Base-by-base conservation (phyloP, 2,329 filamentous ascomycete species). In the Claviceps humidiphila region DNA sequence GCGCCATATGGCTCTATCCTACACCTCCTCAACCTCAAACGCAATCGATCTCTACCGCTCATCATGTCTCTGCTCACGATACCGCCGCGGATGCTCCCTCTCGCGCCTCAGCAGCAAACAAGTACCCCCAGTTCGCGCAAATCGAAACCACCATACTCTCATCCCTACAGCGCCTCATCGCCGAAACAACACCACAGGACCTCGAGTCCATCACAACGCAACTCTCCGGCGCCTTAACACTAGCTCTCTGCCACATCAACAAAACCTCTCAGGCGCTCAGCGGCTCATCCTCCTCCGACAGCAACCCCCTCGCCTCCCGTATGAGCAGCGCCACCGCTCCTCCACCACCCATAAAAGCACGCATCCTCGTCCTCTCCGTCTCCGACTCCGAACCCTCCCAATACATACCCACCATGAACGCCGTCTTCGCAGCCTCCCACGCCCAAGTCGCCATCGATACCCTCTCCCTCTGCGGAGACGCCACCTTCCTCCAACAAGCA, bases 401-500 rank as follows among this genome's bases (percentile, higher is more conserved):
- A 68, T 98, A 98, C 71, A 98, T 98, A 52, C 86, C 91, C 0
- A 93, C 95, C 59, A 98, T 98, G 93, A 98, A 98, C 71, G 81
- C 85, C 61, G 95, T 97, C 55, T 98, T 98, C 68, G 93, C 93
- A 2, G 93, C 91, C 54, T 87, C 95, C 62, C 84, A 91, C 57
- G 78, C 89, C 52, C 81, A 81, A 60, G 89, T 98, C 57, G 87
- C 90, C 24, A 89, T 98, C 61, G 93, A 98, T 66, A 91, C 95
- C 38, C 78, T 95, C 55, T 86, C 94, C 58, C 75, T 98, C 13
- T 82, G 85, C 43, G 89, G 88, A 22, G 81, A 89, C 59, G 88
- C 91, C 0, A 90, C 95, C 11, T 94, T 98, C 66, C 74, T 98
- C 48, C 91, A 98, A 64, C 93, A 98, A 70, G 93, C 93, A 14